These are phyloP conservation scores for Ogataea methylovora DNA, from an alignment of 805 yeast genomes.

Conservation along the genomic window DNA sequence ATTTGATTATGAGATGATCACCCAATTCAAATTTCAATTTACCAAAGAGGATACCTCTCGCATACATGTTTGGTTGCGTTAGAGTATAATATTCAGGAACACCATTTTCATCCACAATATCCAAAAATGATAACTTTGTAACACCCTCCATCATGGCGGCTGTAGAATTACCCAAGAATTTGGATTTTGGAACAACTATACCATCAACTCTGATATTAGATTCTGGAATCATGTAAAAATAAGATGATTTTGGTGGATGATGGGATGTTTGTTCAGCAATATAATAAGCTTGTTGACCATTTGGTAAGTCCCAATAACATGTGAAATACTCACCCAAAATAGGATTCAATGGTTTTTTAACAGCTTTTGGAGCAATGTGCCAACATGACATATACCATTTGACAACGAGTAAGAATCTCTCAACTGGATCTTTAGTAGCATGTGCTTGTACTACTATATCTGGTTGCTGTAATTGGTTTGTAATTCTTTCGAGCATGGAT, in stretches of 20 bases:
- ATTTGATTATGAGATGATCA: constrained; percentile 76
- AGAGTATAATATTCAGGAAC: constrained; percentile 65
- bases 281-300: constrained; percentile 65
- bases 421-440: constrained; percentile 43
- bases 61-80: constrained; percentile 95
- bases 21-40: constrained; percentile 86
- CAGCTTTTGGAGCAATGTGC: constrained; percentile 99
- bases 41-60: constrained; percentile 89
- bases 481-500: constrained; percentile 92
- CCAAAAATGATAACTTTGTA: constrained; percentile 62
- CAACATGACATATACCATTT: constrained; percentile 93
- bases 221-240: constrained; percentile 81
- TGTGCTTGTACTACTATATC: constrained; percentile 67
- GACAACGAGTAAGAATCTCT: constrained; percentile 67
- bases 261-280: constrained; percentile 93
- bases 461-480: constrained; percentile 82
- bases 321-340: constrained; percentile 86
- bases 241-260: constrained; percentile 97
- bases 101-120: constrained; percentile 39
- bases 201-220: constrained; percentile 84
- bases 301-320: constrained; percentile 86
- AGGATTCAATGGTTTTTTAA: constrained; percentile 94
- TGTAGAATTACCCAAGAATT: constrained; percentile 89
- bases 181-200: constrained; percentile 75
- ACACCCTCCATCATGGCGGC: constrained; percentile 96